A percentile compares a stretch with the other conserved stretches of the same genome.
Evolutionary conservation across 2,329 filamentous ascomycete genomes (phyloP).

Genomic region (Nannizzia gypsea): DNA sequence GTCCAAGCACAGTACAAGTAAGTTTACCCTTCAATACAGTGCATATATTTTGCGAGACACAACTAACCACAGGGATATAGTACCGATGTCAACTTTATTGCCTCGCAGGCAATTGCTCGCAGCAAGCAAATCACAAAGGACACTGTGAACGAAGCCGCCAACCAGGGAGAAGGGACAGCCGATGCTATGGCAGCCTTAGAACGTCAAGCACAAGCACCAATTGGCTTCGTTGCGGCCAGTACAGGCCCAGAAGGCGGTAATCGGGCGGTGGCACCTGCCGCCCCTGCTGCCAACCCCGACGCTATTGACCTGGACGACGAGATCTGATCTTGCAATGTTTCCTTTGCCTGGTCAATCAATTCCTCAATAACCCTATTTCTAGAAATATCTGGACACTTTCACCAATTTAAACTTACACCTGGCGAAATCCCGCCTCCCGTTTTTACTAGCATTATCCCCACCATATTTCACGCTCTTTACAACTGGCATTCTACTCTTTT

Average conservation of each 20-base stretch:
- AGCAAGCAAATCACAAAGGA: conserved; percentile 48
- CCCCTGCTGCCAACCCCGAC: conserved; percentile 60
- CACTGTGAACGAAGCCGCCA: conserved; percentile 27
- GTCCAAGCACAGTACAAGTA: conserved; percentile 95
- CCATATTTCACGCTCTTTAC: neutral
- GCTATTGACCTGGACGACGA: conserved; percentile 69
- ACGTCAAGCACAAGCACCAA: conserved; percentile 72
- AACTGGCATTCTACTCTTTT: neutral
- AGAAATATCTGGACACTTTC: neutral
- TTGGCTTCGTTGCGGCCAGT: conserved; percentile 82
- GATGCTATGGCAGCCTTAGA: conserved; percentile 89
- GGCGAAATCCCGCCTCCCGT: neutral
- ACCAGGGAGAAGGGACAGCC: conserved; percentile 38
- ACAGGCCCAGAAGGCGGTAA: conserved; percentile 57
- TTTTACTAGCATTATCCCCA: neutral
- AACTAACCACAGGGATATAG: conserved; percentile 25
- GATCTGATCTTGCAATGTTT: neutral
- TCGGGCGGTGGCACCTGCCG: conserved; percentile 26
- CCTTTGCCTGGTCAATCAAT: neutral
- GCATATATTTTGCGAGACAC: neutral
- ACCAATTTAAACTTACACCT: neutral
- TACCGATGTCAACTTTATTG: conserved; percentile 97
- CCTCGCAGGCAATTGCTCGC: conserved; percentile 81
- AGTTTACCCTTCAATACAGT: conserved; percentile 18
- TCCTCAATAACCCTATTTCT: neutral